phyloP scores from a whole-genome alignment of 441 rosid species.

The Daphne laureola region DNA sequence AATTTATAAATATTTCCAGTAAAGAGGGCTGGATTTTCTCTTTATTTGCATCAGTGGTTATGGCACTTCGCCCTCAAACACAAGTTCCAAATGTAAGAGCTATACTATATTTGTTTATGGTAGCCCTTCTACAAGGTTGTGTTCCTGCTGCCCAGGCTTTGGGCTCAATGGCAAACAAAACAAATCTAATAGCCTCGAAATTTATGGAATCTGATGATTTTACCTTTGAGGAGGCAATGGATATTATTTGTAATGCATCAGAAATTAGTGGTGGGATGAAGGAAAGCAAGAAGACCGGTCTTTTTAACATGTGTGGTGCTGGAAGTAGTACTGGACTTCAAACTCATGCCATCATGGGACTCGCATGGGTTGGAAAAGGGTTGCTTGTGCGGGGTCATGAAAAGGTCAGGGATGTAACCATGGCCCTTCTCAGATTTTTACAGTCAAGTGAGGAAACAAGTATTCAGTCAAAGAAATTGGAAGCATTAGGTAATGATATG shows the following conservation, averaged over 20 bases:
- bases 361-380: conserved; percentile 96
- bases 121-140: conserved; percentile 45
- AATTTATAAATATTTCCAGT: conserved; percentile 22
- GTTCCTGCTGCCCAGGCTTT: conserved; percentile 73
- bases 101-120: conserved; percentile 34
- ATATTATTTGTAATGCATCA: conserved; percentile 42
- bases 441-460: conserved; percentile 26
- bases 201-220: conserved; percentile 23
- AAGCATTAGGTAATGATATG: conserved; percentile 16
- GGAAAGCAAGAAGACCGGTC: conserved; percentile 25
- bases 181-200: conserved; percentile 31
- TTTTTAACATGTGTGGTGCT: conserved; percentile 31
- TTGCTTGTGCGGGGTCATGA: conserved; percentile 83
- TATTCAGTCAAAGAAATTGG: conserved; percentile 17
- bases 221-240: conserved; percentile 64
- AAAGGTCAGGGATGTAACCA: conserved; percentile 57
- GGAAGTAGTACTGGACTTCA: conserved; percentile 31
- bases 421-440: conserved; percentile 51
- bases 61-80: conserved; percentile 57
- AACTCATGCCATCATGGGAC: conserved; percentile 51
- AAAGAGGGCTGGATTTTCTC: conserved; percentile 70
- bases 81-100: conserved; percentile 52
- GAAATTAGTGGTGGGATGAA: conserved; percentile 18
- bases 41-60: conserved; percentile 62
- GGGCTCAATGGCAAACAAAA: conserved; percentile 79